Conservation (phyloP, 306 rosid species). For the Ormosia semicastrata region DNA sequence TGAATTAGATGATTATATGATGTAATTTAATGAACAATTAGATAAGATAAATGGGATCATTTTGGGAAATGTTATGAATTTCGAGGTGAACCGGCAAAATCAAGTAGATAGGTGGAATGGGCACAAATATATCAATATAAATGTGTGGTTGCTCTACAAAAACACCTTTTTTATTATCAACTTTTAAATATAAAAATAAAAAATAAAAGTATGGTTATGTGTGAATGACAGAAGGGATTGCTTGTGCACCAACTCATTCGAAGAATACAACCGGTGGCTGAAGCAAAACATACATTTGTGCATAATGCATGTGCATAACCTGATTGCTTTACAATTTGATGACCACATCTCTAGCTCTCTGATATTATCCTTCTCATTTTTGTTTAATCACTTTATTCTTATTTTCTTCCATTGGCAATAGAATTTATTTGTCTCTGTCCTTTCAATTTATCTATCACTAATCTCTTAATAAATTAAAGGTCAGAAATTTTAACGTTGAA, state of each 20-base stretch:
- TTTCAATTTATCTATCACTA: neutral
- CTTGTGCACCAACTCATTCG: slow-evolving; percentile 54
- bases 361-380: neutral
- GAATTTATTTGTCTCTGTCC: neutral
- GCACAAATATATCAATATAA: slow-evolving; percentile 12
- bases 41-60: neutral
- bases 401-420: neutral
- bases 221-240: slow-evolving; percentile 73
- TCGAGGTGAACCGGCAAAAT: slow-evolving; percentile 32
- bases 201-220: slow-evolving; percentile 40
- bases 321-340: slow-evolving; percentile 1
- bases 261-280: slow-evolving; percentile 38
- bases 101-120: slow-evolving; percentile 14
- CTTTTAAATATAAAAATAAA: slow-evolving; percentile 19
- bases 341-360: neutral
- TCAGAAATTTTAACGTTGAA: neutral
- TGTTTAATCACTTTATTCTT: too few relatives aligned
- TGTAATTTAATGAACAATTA: neutral
- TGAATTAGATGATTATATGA: slow-evolving; percentile 1
- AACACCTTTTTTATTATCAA: slow-evolving; percentile 4
- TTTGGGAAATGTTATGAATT: slow-evolving; percentile 9
- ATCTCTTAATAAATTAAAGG: neutral
- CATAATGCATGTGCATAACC: slow-evolving; percentile 45
- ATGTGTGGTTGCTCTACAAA: slow-evolving; percentile 23
- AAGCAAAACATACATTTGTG: slow-evolving; percentile 24